Base-by-base conservation (phyloP, 768 basidiomycete genomes). In the Guyanaporus albipodus region DNA sequence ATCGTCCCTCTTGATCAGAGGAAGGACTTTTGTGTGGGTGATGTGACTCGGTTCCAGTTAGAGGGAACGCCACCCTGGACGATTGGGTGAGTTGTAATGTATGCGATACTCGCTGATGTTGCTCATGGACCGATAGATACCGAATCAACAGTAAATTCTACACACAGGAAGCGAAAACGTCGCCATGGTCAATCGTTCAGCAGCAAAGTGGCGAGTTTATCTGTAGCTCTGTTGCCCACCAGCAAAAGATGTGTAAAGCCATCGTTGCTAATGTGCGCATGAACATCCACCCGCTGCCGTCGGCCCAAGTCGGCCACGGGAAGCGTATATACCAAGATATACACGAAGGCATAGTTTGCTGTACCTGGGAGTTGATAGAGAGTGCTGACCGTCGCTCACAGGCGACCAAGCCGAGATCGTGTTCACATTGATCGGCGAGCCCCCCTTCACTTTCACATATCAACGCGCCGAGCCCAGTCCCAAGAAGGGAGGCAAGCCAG, bases 401-500 rank as follows among this genome's bases (percentile, higher is more conserved):
- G 88, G 90, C 45, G 90, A 92, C 60, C 87, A 96, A 72, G 93
- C 95, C 15, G 90, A 93, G 66, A 96, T 99, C 49, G 69, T 85
- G 33, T 97, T 99, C 67, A 83, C 84, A 4, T 77, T 99, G 43
- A 74, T 85, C 26, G 96, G 96, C 36, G 87, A 90, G 62, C 87
- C 96, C 15, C 96, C 96, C 0, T 99, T 97, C 70, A 86, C 93
- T 1, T 97, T 99, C 69, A 93, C 92, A 0, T 94, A 94, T 67
- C 89, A 92, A 64, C 80, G 91, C 38, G 77, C 89, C 2, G 90
- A 91, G 66, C 75, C 82, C 17, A 76, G 73, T 40, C 64, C 71
- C 4, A 81, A 77, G 69, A 87, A 87, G 62, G 83, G 85, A 24
- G 77, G 78, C 39, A 83, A 78, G 54, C 73, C 79, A 33, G 82